Percentiles rank a stretch among this genome's conserved stretches.
Evolutionary conservation across 2,329 filamentous ascomycete species (phyloP).

Genomic region (Penicillium digitatum): DNA sequence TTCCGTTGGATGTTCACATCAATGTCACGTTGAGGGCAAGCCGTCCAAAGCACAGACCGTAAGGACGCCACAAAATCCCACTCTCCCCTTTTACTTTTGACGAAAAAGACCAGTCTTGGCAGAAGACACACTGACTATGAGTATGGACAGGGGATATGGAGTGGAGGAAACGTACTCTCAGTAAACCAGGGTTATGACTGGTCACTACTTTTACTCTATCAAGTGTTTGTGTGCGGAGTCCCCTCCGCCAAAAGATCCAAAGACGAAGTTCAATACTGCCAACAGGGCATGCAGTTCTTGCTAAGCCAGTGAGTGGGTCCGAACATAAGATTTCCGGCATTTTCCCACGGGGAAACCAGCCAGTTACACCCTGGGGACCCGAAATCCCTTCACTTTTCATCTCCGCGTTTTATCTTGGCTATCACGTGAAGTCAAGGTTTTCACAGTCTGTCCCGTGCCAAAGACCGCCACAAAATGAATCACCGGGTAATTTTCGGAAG

Average conservation of each 20-base stretch:
- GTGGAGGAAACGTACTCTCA: too few species aligned
- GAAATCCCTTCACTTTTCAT: not conserved
- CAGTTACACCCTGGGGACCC: not conserved
- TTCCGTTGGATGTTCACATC: not conserved
- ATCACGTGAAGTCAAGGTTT: not conserved
- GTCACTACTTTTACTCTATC: not conserved
- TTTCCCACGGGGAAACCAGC: constrained; percentile 1
- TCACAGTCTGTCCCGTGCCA: not conserved
- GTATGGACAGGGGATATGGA: not conserved
- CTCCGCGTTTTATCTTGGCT: not conserved
- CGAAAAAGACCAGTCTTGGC: not conserved
- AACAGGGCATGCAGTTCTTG: not conserved
- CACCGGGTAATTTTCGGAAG: constrained; percentile 1
- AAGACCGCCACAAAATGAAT: not conserved
- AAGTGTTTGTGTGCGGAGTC: too few species aligned
- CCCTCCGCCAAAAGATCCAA: too few species aligned
- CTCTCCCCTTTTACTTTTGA: not conserved
- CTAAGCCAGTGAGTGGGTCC: not conserved
- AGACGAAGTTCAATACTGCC: not conserved
- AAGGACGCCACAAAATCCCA: constrained; percentile 2
- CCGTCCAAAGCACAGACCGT: constrained; percentile 4
- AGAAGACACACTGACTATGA: not conserved
- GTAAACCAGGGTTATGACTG: not conserved
- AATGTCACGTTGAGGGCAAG: constrained; percentile 7
- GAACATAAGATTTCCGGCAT: not conserved